Evolutionary conservation across 176 grass and related monocot genomes (phyloP), one percentile per base, ranked within the genome.

Genomic region (Raddia distichophylla): DNA sequence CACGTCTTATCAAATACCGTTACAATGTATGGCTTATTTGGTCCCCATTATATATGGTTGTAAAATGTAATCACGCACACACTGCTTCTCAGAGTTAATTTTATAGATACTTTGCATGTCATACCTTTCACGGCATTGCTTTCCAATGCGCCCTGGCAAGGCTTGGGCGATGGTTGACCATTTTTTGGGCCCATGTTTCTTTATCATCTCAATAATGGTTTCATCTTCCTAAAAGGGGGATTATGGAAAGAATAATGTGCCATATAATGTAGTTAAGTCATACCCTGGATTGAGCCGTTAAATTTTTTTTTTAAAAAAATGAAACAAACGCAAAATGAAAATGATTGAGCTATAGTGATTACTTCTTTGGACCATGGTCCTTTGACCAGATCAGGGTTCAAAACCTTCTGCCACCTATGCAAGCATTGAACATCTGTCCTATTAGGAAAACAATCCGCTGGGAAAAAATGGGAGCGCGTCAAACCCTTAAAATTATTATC

Each of bases 291-390:
- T 46, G 15, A 6, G n/a, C 42, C 58, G 34, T 55, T 17, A 18
- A 53, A 14, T n/a, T 49, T 58, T 20, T 58, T 56, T 71, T 22
- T 27, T 48, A 15, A 19, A 60, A 76, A 70, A 70, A 1, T 54
- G 45, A 76, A 66, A 62, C 44, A 50, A 76, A 81, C 3, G 13
- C 6, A 47, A 75, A 80, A 62, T 37, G 5, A 16, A 80, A 71
- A 74, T 22, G 17, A 46, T 69, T 19, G 22, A 46, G 63, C 34
- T 73, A 59, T 61, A 80, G 65, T 79, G 27, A 43, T 59, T 84
- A 97, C 94, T 80, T 94, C 94, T 89, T 97, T 97, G 10, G 91
- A 92, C 94, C 94, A 97, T 20, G 94, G 94, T 56, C 91, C 94
- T 88, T 97, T 97, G 60, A 97, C 82, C 60, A 97, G 66, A 37